Base-by-base conservation (phyloP, 768 basidiomycete genomes). In the Nidularia pulvinata region DNA sequence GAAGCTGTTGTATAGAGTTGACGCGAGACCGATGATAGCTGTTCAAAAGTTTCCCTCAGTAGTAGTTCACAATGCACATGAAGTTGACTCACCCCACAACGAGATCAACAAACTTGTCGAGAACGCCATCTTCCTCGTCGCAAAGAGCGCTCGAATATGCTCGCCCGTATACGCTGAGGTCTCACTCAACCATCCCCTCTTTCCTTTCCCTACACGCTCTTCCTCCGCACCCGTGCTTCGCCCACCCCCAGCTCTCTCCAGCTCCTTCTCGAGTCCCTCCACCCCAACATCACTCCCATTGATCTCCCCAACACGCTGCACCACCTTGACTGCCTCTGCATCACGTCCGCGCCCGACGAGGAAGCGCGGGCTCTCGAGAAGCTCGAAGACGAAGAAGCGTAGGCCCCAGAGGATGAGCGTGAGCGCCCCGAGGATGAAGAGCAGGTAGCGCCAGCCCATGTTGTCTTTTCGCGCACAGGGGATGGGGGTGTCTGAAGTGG, bases 11-110 rank as follows among this genome's bases (percentile, higher is more conserved):
- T 83, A 85, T 72, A 91, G 67, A 13, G 89, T 88, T 57, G 86
- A 90, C 2, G 88, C 88, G 6, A 91, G 76, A 10, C 88, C 88
- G 48, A 91, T 90, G 48, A 89, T 72, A 2, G 80, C 88, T 87
- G 58, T n/a, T n/a, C n/a, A n/a, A n/a, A n/a, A n/a, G n/a, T n/a
- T n/a, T n/a, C n/a, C n/a, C n/a, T n/a, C n/a, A n/a, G n/a, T n/a
- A n/a, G n/a, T n/a, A n/a, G n/a, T n/a, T n/a, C n/a, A n/a, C n/a
- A 55, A 39, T 9, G 37, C n/a, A 7, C 37, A 9, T 9, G 37
- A 39, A 16, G 30, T 45, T 32, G 13, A 60, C 68, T 6, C 54
- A 74, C 75, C 73, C 64, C 76, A 69, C 49, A 85, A 73, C 61
- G 79, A 72, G 66, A 87, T 84, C 50, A 88, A 64, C 37, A 89